Base-by-base conservation (phyloP, 2,329 filamentous ascomycete genomes). In the Alternaria sp. region DNA sequence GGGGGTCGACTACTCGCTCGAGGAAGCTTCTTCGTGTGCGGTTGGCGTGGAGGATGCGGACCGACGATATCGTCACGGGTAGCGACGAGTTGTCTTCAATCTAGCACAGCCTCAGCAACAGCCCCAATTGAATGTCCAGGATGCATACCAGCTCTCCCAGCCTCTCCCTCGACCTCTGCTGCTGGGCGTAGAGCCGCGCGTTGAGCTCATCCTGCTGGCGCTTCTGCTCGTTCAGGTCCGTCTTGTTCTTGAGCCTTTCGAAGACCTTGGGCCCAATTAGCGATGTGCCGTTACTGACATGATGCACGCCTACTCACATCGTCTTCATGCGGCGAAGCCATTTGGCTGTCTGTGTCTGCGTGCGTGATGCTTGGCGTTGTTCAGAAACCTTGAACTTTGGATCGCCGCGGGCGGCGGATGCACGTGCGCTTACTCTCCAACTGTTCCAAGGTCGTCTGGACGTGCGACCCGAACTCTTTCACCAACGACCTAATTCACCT, bases 21-120 rank as follows among this genome's bases (percentile, higher is more conserved):
- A 99, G 89, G 80, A 99, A 97, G 67, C 87, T 86, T 72, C 88
- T 87, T 67, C 96, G 89, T n/a, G 95, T 97, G 77, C 96, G 90
- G 64, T 87, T 87, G 47, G 93, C 93, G 76, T 94, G 92, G 65
- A 96, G 88, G 64, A 99, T 86, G 72, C 92, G 89, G 76, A 99
- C 88, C 47, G 93, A 92, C 72, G 92, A 92, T 78, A 99, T 90
- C 14, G 93, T 93, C 73, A 96, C 92, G 44, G 96, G 95, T 61
- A 96, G 88, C 46, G 92, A 92, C 69, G 91, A 90, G 79, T 98
- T 97, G 81, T 92, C 88, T 70, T 89, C 87, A 75, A 96, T 87
- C 91, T 94, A 64, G 63, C 21, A 46, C 28, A 14, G 21, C 44
- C 26, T 72, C 33, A 72, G 65, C 18, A 45, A 28, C 28, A 15